Percentiles rank a stretch among this genome's conserved stretches.
phyloP scores from a whole-genome alignment of 805 yeast genomes.

The Zygotorulaspora florentina region DNA sequence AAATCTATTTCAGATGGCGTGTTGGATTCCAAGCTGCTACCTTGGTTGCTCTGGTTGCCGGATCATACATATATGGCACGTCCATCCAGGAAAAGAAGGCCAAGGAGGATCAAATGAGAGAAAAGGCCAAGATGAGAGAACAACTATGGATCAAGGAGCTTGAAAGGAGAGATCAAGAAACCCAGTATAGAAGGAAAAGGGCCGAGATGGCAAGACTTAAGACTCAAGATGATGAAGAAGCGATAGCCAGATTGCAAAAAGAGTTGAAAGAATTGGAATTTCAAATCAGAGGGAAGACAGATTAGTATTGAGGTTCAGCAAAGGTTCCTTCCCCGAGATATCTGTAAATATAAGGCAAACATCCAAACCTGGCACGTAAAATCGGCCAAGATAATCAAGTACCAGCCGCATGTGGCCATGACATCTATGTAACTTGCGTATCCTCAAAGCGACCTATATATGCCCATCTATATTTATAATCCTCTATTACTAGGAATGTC shows the following conservation, averaged over 20 bases:
- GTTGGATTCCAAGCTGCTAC: conserved; percentile 84
- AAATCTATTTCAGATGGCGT: conserved; percentile 84
- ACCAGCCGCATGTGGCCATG: too few relatives aligned
- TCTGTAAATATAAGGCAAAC: too few relatives aligned
- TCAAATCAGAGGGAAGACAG: conserved; percentile 17
- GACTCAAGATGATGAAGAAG: conserved; percentile 37
- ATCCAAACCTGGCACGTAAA: too few relatives aligned
- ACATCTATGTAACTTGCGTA: too few relatives aligned
- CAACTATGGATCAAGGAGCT: conserved; percentile 83
- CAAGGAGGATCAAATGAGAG: conserved; percentile 61
- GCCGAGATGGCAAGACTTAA: conserved; percentile 56
- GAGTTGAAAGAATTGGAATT: conserved; percentile 29
- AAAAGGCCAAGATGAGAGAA: conserved; percentile 83
- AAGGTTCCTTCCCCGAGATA: too few relatives aligned
- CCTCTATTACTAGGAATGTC: too few relatives aligned
- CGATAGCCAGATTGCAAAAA: conserved; percentile 23
- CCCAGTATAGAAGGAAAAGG: conserved; percentile 61
- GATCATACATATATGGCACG: conserved; percentile 67
- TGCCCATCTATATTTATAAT: too few relatives aligned
- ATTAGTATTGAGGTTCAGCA: neutral
- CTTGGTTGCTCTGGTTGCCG: conserved; percentile 73
- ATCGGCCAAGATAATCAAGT: too few relatives aligned
- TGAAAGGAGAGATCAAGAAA: conserved; percentile 77
- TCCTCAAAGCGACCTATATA: too few relatives aligned
- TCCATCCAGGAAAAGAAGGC: conserved; percentile 42